Percentiles rank a stretch among this genome's conserved stretches.
These are phyloP conservation scores for Balansia obtecta DNA, from an alignment of 2,329 filamentous ascomycete species.

Conservation along the genomic window DNA sequence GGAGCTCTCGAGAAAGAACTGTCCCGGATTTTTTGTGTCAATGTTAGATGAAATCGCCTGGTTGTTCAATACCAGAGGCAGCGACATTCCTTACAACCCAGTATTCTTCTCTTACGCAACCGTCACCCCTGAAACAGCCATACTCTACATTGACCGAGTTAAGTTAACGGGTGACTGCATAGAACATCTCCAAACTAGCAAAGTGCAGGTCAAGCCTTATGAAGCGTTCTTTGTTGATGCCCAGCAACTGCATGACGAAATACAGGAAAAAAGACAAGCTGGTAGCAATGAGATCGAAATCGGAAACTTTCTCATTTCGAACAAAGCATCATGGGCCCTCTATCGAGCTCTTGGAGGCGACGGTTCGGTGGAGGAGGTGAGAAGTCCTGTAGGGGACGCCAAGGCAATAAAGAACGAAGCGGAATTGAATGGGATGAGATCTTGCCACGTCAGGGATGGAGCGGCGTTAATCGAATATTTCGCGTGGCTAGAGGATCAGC, in stretches of 20 bases:
- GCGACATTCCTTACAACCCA: constrained; percentile 92
- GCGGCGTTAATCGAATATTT: constrained; percentile 87
- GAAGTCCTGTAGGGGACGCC: constrained; percentile 78
- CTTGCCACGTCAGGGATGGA: constrained; percentile 87
- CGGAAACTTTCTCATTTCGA: constrained; percentile 75
- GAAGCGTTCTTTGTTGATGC: constrained; percentile 68
- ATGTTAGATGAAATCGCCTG: constrained; percentile 96
- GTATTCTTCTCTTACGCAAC: constrained; percentile 97
- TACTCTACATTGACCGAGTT: constrained; percentile 70
- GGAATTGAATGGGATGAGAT: constrained; percentile 84
- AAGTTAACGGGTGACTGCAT: constrained; percentile 62
- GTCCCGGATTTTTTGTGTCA: constrained; percentile 75
- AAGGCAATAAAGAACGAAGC: constrained; percentile 91
- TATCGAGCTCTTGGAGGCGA: constrained; percentile 78
- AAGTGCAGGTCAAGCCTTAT: constrained; percentile 71
- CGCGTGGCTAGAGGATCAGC: constrained; percentile 87
- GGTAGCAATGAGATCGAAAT: constrained; percentile 14
- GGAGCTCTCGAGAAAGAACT: constrained; percentile 83
- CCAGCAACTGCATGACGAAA: constrained; percentile 37
- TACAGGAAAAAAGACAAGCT: constrained; percentile 27
- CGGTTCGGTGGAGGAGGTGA: constrained; percentile 68
- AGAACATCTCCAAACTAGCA: constrained; percentile 54
- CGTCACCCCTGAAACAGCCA: constrained; percentile 63
- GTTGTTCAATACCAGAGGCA: constrained; percentile 95
- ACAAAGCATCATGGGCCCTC: constrained; percentile 84